Evolutionary conservation across 2,329 filamentous ascomycete species (phyloP).

Genomic region (Fusarium foetens): DNA sequence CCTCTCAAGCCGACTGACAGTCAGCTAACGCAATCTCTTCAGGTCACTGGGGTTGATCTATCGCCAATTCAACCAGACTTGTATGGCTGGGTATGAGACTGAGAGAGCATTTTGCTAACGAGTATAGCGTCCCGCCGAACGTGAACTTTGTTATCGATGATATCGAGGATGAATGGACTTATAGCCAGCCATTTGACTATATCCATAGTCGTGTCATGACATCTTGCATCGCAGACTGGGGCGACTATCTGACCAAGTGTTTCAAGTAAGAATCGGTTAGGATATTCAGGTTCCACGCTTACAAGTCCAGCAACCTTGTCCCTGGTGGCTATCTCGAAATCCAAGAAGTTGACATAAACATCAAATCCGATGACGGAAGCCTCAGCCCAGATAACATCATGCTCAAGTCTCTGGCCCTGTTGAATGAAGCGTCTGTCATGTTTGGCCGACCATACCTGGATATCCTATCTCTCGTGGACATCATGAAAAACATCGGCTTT

Average conservation of each 20-base stretch:
- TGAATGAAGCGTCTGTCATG: conserved; percentile 39
- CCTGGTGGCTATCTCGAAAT: conserved; percentile 35
- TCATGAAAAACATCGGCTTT: conserved; percentile 35
- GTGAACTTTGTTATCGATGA: conserved; percentile 28
- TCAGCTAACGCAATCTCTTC: not conserved
- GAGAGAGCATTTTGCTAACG: not conserved
- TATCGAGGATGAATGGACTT: conserved; percentile 30
- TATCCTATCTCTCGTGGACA: conserved; percentile 20
- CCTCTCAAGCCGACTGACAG: fast-evolving
- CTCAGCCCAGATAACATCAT: conserved; percentile 32
- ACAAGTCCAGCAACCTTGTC: conserved; percentile 25
- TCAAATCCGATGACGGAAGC: conserved; percentile 32
- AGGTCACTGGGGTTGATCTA: conserved; percentile 26
- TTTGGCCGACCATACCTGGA: conserved; percentile 33
- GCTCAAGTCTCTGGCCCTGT: conserved; percentile 29
- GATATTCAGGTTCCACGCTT: fast-evolving
- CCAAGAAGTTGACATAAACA: conserved; percentile 26
- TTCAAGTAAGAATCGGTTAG: not conserved
- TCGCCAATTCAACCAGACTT: conserved; percentile 32
- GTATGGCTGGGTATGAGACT: not conserved
- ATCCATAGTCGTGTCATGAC: conserved; percentile 35
- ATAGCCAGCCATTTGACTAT: conserved; percentile 24
- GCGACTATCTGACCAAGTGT: conserved; percentile 4
- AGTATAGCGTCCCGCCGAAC: conserved; percentile 16
- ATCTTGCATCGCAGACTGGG: conserved; percentile 17